Percentiles rank a stretch among this genome's conserved stretches.
These are phyloP conservation scores for Emmonsia crescens DNA, from an alignment of 2,329 filamentous ascomycete genomes.

Conservation along the genomic window DNA sequence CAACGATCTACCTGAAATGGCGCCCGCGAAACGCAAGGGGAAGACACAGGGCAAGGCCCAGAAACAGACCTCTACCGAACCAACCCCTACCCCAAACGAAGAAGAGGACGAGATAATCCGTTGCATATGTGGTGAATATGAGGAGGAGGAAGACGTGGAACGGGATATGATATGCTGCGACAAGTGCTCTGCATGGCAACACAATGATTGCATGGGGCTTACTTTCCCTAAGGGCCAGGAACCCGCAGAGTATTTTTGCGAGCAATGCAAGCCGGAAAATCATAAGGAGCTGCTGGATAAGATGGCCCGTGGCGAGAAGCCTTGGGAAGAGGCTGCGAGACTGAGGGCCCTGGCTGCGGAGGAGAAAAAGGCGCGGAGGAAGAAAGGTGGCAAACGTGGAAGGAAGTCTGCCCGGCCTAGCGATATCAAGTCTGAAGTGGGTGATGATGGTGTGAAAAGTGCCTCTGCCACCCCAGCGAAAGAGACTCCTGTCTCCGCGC, in stretches of 20 bases:
- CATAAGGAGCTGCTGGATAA: conserved; percentile 72
- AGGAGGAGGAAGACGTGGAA: conserved; percentile 73
- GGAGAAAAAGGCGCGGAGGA: conserved; percentile 47
- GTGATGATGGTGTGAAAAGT: conserved; percentile 26
- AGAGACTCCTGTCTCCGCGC: conserved; percentile 17
- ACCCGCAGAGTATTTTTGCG: conserved; percentile 82
- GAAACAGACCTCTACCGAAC: conserved; percentile 39
- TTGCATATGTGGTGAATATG: conserved; percentile 82
- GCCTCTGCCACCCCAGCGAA: conserved; percentile 16
- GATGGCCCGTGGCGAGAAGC: conserved; percentile 68
- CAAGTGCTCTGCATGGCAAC: conserved; percentile 86
- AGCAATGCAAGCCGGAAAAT: conserved; percentile 72
- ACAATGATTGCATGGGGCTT: conserved; percentile 90
- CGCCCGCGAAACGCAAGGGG: conserved; percentile 36
- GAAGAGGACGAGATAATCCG: conserved; percentile 67
- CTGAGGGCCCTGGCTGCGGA: conserved; percentile 52
- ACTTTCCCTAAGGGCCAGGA: conserved; percentile 64
- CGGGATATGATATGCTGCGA: conserved; percentile 96
- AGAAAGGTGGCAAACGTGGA: conserved; percentile 44
- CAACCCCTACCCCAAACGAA: conserved; percentile 35
- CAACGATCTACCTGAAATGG: conserved; percentile 60
- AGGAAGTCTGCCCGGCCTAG: conserved; percentile 57
- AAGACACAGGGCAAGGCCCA: conserved; percentile 37
- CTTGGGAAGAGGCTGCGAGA: conserved; percentile 65
- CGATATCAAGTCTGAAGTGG: conserved; percentile 44